phyloP scores from a whole-genome alignment of 257 asterid species.

The Solanum sejunctum region DNA sequence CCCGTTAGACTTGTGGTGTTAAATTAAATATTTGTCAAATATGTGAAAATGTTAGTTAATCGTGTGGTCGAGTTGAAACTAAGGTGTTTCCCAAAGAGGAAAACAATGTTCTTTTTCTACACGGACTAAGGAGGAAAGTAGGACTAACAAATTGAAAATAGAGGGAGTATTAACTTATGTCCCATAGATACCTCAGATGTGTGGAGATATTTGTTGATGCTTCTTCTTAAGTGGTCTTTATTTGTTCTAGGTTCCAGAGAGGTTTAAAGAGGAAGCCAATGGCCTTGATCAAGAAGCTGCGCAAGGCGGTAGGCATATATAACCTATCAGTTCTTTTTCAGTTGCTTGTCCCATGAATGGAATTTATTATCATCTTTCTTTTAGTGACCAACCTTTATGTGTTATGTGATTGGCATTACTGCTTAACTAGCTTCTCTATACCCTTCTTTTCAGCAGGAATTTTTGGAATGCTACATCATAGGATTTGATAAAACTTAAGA shows the following conservation, averaged over 20 bases:
- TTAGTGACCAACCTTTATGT: not conserved
- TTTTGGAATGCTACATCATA: not conserved
- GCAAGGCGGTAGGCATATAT: conserved; percentile 40
- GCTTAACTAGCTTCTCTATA: not conserved
- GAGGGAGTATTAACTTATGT: not conserved
- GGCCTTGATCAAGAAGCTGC: conserved; percentile 71
- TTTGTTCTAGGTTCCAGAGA: conserved; percentile 43
- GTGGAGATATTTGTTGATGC: not conserved
- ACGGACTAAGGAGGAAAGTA: not conserved
- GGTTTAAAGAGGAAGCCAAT: conserved; percentile 83
- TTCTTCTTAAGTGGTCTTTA: not conserved
- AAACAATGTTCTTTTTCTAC: too few relatives aligned
- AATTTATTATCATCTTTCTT: not conserved
- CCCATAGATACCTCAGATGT: not conserved
- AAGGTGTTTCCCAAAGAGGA: not conserved
- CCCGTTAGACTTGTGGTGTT: too few relatives aligned
- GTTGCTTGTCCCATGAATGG: not conserved
- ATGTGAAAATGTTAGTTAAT: too few relatives aligned
- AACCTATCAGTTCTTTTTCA: not conserved
- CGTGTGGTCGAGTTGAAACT: too few relatives aligned
- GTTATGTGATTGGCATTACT: not conserved
- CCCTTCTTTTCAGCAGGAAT: not conserved
- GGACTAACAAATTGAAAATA: not conserved
- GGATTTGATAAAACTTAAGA: not conserved
- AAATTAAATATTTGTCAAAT: too few relatives aligned